phyloP scores from a whole-genome alignment of 129 eudicot species.

The Flaveria trinervia region DNA sequence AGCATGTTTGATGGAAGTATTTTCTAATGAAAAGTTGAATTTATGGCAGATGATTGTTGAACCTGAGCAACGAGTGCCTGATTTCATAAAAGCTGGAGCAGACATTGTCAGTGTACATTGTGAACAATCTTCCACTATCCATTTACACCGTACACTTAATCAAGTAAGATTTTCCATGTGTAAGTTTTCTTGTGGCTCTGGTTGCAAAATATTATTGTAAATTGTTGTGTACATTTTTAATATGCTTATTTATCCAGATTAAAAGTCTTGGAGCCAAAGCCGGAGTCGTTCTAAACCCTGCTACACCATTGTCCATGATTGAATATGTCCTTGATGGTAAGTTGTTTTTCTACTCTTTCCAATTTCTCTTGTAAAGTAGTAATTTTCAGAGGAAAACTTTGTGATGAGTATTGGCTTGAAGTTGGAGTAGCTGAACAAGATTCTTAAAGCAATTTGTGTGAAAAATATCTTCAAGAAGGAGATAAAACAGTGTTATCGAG shows the following conservation, averaged over 20 bases:
- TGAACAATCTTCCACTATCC: slow-evolving; percentile 95
- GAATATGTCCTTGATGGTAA: slow-evolving; percentile 95
- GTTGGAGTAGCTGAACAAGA: no score
- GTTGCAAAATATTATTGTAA: neutral
- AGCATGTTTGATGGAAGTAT: neutral
- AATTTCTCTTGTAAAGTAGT: no score
- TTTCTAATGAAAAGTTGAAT: slow-evolving; percentile 37
- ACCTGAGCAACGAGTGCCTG: slow-evolving; percentile 95
- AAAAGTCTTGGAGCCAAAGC: slow-evolving; percentile 95
- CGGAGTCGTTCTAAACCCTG: slow-evolving; percentile 98
- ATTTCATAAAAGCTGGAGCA: slow-evolving; percentile 97
- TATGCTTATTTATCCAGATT: slow-evolving; percentile 45
- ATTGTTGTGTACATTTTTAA: neutral
- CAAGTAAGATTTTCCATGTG: slow-evolving; percentile 52
- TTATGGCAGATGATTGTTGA: slow-evolving; percentile 93
- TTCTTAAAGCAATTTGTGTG: no score
- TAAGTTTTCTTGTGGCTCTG: neutral
- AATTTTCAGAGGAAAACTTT: no score
- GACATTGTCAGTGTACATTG: slow-evolving; percentile 97
- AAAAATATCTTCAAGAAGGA: no score
- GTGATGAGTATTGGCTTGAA: no score
- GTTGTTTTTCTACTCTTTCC: neutral
- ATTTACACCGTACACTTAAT: slow-evolving; percentile 89
- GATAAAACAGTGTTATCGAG: no score
- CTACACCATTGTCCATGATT: slow-evolving; percentile 72